Evolutionary conservation across 2,329 filamentous ascomycete genomes (phyloP), one percentile per base, ranked within the genome.

Genomic region (Dactylonectria estremocensis): DNA sequence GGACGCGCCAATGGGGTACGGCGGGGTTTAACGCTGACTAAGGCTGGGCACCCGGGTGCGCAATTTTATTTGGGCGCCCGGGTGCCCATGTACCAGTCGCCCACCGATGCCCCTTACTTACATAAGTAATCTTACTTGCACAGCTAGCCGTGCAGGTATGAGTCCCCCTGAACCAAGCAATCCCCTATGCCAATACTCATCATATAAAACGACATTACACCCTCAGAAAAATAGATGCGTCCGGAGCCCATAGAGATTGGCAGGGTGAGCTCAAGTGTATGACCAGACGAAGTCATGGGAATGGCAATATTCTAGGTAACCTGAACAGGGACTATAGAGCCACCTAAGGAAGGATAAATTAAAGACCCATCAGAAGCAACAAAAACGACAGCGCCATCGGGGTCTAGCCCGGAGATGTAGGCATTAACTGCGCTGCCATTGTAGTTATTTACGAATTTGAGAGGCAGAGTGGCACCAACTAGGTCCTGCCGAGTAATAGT

Each of bases 151-250:
- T n/a, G n/a, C n/a, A n/a, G n/a, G n/a, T n/a, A n/a, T n/a, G n/a
- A n/a, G n/a, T n/a, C n/a, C n/a, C n/a, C n/a, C 69, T 87, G 83
- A 14, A 88, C 86, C 2, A 88, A 73, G 28, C 78, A 79, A 43
- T 81, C 80, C 0, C 77, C 77, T 2, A 8, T 55, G 2, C 70
- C 72, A 13, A 69, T 76, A 18, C 70, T 72, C 14, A 85, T 80
- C 55, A 82, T 82, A 72, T 77, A 85, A 67, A 87, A 86, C 9
- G 77, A 67, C 16, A 86, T 77, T 1, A 79, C 69, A 3, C 83
- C 82, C 28, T 81, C 80, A 18, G 83, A 78, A 67, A 86, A 84
- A 78, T 84, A 87, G 45, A 87, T 75, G 5, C 85, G 83, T 0
- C 79, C 84, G 1, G 82, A 82, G 13, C 53, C 72, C 46, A 86